phyloP scores from a whole-genome alignment of 192 early-diverging fungal genomes.

The Lobosporangium transversale region DNA sequence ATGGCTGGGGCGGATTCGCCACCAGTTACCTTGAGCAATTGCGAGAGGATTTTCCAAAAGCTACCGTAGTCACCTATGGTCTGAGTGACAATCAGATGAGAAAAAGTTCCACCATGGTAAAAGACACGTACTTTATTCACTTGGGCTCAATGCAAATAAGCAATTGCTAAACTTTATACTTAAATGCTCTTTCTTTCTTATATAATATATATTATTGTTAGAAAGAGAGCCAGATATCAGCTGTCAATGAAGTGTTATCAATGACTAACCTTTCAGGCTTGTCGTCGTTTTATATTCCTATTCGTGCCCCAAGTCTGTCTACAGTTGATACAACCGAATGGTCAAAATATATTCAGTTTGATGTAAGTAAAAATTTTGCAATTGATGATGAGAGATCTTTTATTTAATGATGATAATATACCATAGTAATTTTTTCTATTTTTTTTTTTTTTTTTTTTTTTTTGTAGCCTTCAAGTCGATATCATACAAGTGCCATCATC shows the following conservation, averaged over 20 bases:
- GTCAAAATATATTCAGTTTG: constrained; percentile 45
- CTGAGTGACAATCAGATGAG: constrained; percentile 51
- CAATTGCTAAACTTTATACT: not conserved
- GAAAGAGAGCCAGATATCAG: constrained; percentile 42
- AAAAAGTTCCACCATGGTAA: constrained; percentile 20
- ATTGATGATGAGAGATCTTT: too few relatives aligned
- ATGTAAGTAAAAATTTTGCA: constrained; percentile 41
- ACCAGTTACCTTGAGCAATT: constrained; percentile 64
- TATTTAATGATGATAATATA: too few relatives aligned
- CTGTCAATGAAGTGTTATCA: constrained; percentile 54
- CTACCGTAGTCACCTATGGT: constrained; percentile 67
- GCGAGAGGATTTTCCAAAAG: constrained; percentile 78
- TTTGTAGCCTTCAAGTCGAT: constrained; percentile 43
- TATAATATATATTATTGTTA: constrained; percentile 7
- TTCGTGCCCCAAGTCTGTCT: constrained; percentile 47
- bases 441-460: constrained; percentile 1
- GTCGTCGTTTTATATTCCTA: constrained; percentile 63
- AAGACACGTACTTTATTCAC: not conserved
- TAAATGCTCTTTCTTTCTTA: not conserved
- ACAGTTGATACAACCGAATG: constrained; percentile 22
- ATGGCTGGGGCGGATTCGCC: constrained; percentile 79
- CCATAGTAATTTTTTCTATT: too few relatives aligned
- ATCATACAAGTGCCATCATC: constrained; percentile 65
- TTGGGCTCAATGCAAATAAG: not conserved
- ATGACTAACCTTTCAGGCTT: constrained; percentile 50